Conservation (phyloP, 2,329 filamentous ascomycete genomes). For the Alternaria metachromatica region DNA sequence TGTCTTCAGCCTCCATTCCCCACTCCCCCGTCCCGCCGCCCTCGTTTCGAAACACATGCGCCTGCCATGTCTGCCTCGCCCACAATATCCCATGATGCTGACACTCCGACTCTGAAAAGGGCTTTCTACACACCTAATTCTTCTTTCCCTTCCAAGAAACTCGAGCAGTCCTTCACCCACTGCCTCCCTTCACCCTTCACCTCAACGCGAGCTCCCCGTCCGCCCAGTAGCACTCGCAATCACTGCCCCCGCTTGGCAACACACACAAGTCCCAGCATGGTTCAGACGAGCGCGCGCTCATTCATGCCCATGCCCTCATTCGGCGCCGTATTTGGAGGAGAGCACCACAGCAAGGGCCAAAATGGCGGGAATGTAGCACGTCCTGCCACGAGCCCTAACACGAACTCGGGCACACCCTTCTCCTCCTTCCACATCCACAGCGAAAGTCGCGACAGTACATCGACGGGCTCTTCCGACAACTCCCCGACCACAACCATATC, state of each 20-base stretch:
- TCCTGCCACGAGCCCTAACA: constrained; percentile 45
- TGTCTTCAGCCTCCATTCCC: constrained; percentile 5
- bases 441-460: constrained; percentile 80
- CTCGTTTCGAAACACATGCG: constrained; percentile 12
- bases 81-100: constrained; percentile 38
- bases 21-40: constrained; percentile 9
- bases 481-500: constrained; percentile 94
- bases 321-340: constrained; percentile 76
- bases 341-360: constrained; percentile 58
- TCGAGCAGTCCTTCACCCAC: constrained; percentile 28
- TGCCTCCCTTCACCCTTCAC: constrained; percentile 7
- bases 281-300: constrained; percentile 44
- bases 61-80: constrained; percentile 35
- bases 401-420: constrained; percentile 42
- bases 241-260: constrained; percentile 28
- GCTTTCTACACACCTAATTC: constrained; percentile 45
- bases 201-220: constrained; percentile 15
- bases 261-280: constrained; percentile 44
- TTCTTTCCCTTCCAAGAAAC: constrained; percentile 40
- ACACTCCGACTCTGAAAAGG: constrained; percentile 46
- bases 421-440: constrained; percentile 63
- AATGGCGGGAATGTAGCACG: constrained; percentile 41
- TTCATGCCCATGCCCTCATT: constrained; percentile 70
- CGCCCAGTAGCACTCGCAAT: constrained; percentile 21
- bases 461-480: constrained; percentile 87